Evolutionary conservation across 371 early-diverging fungal species (phyloP), one percentile per base, ranked within the genome.

Genomic region (Mucor velutinosus): DNA sequence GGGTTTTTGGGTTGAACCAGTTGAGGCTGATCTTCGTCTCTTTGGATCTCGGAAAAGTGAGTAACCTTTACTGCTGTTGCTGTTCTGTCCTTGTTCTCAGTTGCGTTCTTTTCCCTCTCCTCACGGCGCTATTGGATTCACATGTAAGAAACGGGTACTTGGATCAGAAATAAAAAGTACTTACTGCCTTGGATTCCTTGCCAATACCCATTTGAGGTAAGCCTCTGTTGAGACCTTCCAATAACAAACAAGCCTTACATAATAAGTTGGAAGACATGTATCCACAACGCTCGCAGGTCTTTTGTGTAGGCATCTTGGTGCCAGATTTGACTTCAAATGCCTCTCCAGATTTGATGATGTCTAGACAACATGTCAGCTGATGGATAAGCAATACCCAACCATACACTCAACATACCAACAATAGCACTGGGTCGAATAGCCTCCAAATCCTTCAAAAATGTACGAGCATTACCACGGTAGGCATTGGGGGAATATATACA

Each of bases 401-500:
- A 19, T 37, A 56, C 2, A 12, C 33, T 8, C 32, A n/a, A 41
- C 76, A 66, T 81, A 90, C 94, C 93, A 66, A 97, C 86, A 77
- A 99, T 99, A 14, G 95, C 86, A 64, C 86, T 88, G 2, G 99
- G 93, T 64, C 99, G 86, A 58, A 97, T 90, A 27, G 93, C 89
- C 76, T 99, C 99, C 65, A 99, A 81, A 72, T 99, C 97, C 77
- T 99, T 99, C 58, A 99, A 81, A 76, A 98, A 99, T 14, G 91
- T 91, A 60, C 99, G 90, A 21, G 97, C 99, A 78, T 97, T 87
- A 7, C 99, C 99, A 62, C 99, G 92, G 70, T 97, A 99, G 7
- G 99, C 98, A 69, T 97, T 96, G n/a, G 99, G 99, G 19, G 99
- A 94, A 81, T 99, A 99, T 43, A 91, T 96, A 80, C 99, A 99